These are phyloP conservation scores for Paramecium octaurelia DNA, from an alignment of 73 alveolate species.

Conservation along the genomic window DNA sequence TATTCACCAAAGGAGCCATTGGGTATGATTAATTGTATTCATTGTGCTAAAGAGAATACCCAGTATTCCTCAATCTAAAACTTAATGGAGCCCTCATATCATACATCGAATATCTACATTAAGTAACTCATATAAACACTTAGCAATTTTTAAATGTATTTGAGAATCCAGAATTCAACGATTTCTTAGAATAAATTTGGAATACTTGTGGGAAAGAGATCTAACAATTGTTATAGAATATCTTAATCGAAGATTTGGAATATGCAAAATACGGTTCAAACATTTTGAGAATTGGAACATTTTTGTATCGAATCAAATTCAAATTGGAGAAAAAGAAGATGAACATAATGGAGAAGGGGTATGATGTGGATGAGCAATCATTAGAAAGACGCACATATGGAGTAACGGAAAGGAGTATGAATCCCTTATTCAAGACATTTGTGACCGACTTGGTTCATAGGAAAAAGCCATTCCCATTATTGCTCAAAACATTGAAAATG, in stretches of 20 bases:
- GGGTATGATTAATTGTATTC: neutral
- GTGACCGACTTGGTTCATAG: neutral
- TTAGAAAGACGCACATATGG: neutral
- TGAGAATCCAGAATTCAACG: neutral
- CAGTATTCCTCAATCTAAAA: neutral
- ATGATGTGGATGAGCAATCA: neutral
- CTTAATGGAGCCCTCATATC: neutral
- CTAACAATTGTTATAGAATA: neutral
- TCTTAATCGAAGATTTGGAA: neutral
- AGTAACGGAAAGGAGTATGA: neutral
- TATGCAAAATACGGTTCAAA: neutral
- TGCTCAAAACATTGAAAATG: neutral
- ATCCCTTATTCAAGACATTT: neutral
- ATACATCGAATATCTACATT: neutral
- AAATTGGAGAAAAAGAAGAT: neutral
- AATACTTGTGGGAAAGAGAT: neutral
- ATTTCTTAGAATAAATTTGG: neutral
- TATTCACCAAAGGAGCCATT: neutral
- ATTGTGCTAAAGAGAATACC: neutral
- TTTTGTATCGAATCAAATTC: neutral
- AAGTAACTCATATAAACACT: neutral
- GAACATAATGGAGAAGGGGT: neutral
- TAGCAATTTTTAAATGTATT: neutral
- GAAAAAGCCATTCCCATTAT: neutral
- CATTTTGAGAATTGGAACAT: neutral